Percentiles rank a stretch among this genome's conserved stretches.
Conservation (phyloP, 2,329 filamentous ascomycete genomes). For the Fusarium scirpi region DNA sequence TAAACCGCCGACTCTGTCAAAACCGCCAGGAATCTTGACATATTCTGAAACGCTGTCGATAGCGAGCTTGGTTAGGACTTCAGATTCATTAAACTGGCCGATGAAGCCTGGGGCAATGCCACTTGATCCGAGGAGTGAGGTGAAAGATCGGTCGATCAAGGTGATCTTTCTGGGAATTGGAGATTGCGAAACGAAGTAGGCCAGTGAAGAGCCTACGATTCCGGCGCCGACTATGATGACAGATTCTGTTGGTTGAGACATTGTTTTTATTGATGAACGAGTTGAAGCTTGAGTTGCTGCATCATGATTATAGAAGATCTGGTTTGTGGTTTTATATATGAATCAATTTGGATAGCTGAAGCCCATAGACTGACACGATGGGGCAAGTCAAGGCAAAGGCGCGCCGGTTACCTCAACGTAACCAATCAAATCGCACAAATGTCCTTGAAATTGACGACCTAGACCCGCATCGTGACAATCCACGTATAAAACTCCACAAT, state of each 20-base stretch:
- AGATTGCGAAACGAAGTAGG: conserved; percentile 24
- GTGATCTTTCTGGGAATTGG: conserved; percentile 24
- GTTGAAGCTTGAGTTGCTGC: rapidly evolving
- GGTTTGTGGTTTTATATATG: neutral
- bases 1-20: conserved; percentile 36
- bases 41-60: conserved; percentile 41
- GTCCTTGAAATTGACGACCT: neutral
- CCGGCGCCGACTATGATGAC: conserved; percentile 37
- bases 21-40: conserved; percentile 36
- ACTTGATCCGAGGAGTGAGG: conserved; percentile 30
- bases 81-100: conserved; percentile 44
- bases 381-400: conserved; percentile 9
- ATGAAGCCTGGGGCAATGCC: conserved; percentile 40
- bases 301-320: rapidly evolving
- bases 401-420: neutral
- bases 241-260: conserved; percentile 27
- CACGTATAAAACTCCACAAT: neutral
- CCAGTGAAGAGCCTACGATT: conserved; percentile 35
- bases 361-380: neutral
- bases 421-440: neutral
- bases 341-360: neutral
- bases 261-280: neutral
- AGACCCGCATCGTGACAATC: neutral
- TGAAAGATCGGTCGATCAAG: conserved; percentile 37
- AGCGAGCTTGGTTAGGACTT: conserved; percentile 39